Evolutionary conservation across 2,329 filamentous ascomycete species (phyloP).

Genomic region (Hypoxylon sp.): DNA sequence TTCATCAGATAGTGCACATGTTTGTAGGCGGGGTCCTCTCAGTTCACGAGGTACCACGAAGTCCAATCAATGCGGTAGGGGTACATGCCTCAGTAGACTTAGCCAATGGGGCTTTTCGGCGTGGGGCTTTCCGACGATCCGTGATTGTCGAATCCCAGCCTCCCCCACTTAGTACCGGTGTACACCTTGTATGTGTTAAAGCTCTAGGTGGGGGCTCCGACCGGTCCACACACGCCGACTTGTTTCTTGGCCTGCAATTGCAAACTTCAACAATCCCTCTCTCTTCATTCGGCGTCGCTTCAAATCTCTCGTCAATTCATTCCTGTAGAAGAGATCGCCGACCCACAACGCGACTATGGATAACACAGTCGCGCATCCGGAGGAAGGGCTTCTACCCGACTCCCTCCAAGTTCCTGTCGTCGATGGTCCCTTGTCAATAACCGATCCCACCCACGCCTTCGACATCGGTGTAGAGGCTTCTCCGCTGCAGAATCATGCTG

Average conservation of each 20-base stretch:
- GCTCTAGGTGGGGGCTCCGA: conserved; percentile 37
- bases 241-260: conserved; percentile 27
- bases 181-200: conserved; percentile 21
- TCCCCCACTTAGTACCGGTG: conserved; percentile 26
- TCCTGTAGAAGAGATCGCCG: not conserved
- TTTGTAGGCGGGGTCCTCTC: no score
- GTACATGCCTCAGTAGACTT: not conserved
- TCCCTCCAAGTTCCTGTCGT: conserved; percentile 22
- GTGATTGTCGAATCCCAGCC: conserved; percentile 32
- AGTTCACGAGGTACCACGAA: no score
- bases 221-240: conserved; percentile 9
- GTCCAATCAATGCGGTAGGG: not conserved
- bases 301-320: not conserved
- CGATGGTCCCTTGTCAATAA: conserved; percentile 21
- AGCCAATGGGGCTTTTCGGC: conserved; percentile 3
- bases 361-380: conserved; percentile 20
- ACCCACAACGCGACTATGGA: conserved; percentile 37
- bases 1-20: no score
- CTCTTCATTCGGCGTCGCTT: not conserved
- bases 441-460: conserved; percentile 30
- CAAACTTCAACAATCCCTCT: conserved; percentile 31
- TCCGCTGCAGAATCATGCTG: conserved; percentile 40
- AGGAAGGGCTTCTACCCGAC: conserved; percentile 30
- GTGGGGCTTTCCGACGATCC: conserved; percentile 8
- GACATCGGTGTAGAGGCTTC: conserved; percentile 30